Evolutionary conservation across 768 basidiomycete genomes (phyloP).

Genomic region (Polyporus arcularius): DNA sequence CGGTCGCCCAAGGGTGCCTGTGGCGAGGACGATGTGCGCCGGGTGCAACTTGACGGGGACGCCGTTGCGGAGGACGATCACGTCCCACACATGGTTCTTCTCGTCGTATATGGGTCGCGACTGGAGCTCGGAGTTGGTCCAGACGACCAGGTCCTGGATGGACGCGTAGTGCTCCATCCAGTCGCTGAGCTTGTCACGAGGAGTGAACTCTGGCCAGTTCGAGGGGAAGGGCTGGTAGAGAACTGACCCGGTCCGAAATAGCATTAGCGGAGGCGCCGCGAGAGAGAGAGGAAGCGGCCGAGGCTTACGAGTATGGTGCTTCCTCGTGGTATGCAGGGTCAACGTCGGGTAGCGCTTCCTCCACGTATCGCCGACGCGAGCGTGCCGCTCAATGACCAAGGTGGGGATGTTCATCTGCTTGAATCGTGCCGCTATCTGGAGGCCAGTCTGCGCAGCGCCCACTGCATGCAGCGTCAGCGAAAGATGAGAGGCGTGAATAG

Average conservation of each 20-base stretch:
- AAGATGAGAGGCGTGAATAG: background rate
- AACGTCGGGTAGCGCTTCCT: slow-evolving; percentile 59
- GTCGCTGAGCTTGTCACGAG: slow-evolving; percentile 60
- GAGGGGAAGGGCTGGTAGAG: slow-evolving; percentile 14
- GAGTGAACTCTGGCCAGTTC: slow-evolving; percentile 30
- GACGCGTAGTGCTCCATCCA: slow-evolving; percentile 70
- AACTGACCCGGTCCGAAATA: background rate
- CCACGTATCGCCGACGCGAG: slow-evolving; percentile 59
- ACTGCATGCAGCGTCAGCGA: slow-evolving; percentile 26
- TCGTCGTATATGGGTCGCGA: slow-evolving; percentile 39
- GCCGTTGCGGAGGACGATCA: slow-evolving; percentile 41
- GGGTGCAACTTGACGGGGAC: slow-evolving; percentile 38
- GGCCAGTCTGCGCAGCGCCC: slow-evolving; percentile 68
- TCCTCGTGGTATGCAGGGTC: slow-evolving; percentile 40
- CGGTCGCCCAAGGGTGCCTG: slow-evolving; percentile 50
- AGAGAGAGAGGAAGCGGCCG: slow-evolving; percentile 40
- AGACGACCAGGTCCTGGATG: slow-evolving; percentile 60
- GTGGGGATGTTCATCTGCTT: slow-evolving; percentile 51
- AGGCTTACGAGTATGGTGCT: slow-evolving; percentile 35
- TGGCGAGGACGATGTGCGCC: slow-evolving; percentile 58
- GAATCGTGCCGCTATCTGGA: slow-evolving; percentile 66
- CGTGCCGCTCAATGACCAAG: slow-evolving; percentile 58
- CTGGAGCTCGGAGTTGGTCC: slow-evolving; percentile 53
- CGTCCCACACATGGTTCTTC: slow-evolving; percentile 44
- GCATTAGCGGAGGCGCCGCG: background rate